Evolutionary conservation across 2,329 filamentous ascomycete species (phyloP).

Genomic region (Ascochyta fabae): DNA sequence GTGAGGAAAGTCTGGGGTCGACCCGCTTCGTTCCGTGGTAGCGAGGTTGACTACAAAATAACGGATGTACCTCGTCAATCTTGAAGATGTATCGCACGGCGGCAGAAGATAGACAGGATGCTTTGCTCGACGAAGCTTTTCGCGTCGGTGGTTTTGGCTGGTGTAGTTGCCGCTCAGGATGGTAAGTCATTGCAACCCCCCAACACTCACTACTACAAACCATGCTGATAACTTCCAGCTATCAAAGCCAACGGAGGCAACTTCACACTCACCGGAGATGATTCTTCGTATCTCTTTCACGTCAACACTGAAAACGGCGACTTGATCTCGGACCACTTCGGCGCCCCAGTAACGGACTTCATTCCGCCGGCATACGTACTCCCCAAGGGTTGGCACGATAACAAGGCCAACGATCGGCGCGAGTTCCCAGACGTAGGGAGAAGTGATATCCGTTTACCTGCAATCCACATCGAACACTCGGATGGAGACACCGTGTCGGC

Average conservation of each 20-base stretch:
- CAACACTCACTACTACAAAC: neutral
- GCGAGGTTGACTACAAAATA: slow-evolving; percentile 9
- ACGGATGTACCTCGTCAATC: slow-evolving; percentile 1
- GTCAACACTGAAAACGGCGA: slow-evolving; percentile 64
- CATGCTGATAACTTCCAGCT: slow-evolving; percentile 33
- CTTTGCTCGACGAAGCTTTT: neutral
- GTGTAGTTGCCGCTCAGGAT: slow-evolving; percentile 7
- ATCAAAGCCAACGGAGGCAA: slow-evolving; percentile 62
- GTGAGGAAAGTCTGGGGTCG: neutral
- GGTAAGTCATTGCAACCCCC: neutral
- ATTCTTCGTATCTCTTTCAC: slow-evolving; percentile 69
- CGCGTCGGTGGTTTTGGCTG: neutral
- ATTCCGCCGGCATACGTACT: slow-evolving; percentile 52
- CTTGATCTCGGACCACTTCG: slow-evolving; percentile 67
- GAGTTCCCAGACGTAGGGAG: slow-evolving; percentile 70
- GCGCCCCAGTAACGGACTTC: slow-evolving; percentile 61
- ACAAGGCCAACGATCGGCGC: slow-evolving; percentile 60
- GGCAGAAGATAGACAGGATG: neutral
- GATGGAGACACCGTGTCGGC: slow-evolving; percentile 65
- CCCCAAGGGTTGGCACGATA: slow-evolving; percentile 61
- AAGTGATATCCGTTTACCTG: slow-evolving; percentile 68
- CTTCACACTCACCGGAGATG: slow-evolving; percentile 63
- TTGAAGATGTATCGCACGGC: neutral
- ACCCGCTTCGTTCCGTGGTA: neutral
- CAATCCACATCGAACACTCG: slow-evolving; percentile 65